Evolutionary conservation across 441 rosid genomes (phyloP).

Genomic region (Daphne laureola): DNA sequence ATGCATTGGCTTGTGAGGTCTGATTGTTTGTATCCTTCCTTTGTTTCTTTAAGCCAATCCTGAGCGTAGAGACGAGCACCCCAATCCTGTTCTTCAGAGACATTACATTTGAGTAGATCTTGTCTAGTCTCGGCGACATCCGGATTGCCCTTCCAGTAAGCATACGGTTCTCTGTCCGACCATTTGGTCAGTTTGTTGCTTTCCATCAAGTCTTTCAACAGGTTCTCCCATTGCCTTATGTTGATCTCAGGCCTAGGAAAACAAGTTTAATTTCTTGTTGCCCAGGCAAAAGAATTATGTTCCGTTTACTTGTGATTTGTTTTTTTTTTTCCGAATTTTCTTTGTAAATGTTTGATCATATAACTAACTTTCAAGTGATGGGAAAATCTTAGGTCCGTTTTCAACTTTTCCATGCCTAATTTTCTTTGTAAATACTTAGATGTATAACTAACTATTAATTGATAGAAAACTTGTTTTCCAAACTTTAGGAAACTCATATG

Average conservation of each 20-base stretch:
- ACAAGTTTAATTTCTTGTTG: background rate
- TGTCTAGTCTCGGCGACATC: slow-evolving; percentile 33
- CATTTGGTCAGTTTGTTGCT: slow-evolving; percentile 42
- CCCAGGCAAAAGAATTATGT: background rate
- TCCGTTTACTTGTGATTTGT: too few relatives aligned
- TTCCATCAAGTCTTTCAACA: slow-evolving; percentile 38
- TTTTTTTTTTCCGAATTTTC: too few relatives aligned
- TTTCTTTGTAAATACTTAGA: too few relatives aligned
- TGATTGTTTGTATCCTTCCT: slow-evolving; percentile 63
- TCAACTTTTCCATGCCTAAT: too few relatives aligned
- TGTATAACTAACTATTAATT: too few relatives aligned
- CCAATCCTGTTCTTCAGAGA: slow-evolving; percentile 51
- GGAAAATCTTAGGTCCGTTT: too few relatives aligned
- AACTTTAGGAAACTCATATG: too few relatives aligned
- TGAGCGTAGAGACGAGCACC: slow-evolving; percentile 47
- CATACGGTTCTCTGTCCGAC: slow-evolving; percentile 49
- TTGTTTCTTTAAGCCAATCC: slow-evolving; percentile 64
- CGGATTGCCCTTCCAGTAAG: slow-evolving; percentile 76
- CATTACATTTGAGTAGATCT: slow-evolving; percentile 59
- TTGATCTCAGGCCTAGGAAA: slow-evolving; percentile 45
- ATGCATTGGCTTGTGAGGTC: slow-evolving; percentile 60
- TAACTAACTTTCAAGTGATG: too few relatives aligned
- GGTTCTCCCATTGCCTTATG: slow-evolving; percentile 46
- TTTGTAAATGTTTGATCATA: too few relatives aligned
- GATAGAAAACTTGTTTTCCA: too few relatives aligned